Conservation (phyloP, 1,139 yeast genomes). For the Meyerozyma athensensis region DNA sequence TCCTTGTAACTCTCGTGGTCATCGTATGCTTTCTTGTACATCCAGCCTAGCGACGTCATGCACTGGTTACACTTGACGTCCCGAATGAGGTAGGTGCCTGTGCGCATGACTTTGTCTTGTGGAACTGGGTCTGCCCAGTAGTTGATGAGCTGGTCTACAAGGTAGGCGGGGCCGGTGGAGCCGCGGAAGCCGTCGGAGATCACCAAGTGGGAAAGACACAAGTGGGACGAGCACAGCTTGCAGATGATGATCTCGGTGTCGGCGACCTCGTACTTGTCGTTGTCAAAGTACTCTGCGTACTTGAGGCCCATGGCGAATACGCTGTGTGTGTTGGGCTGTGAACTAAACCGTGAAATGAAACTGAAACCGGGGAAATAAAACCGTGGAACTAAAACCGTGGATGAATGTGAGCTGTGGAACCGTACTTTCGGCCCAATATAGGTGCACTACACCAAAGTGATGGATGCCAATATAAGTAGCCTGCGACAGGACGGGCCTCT, state of each 20-base stretch:
- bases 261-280: slow-evolving; percentile 21
- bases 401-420: not conserved
- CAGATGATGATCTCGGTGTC: slow-evolving; percentile 46
- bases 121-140: slow-evolving; percentile 26
- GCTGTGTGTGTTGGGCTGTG: no score
- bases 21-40: slow-evolving; percentile 57
- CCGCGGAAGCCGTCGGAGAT: slow-evolving; percentile 50
- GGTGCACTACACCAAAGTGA: no score
- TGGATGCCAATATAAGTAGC: no score
- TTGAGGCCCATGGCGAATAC: slow-evolving; percentile 12
- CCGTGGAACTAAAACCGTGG: not conserved
- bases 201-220: slow-evolving; percentile 43
- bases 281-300: slow-evolving; percentile 13
- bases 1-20: slow-evolving; percentile 65
- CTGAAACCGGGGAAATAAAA: no score
- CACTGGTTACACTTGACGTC: slow-evolving; percentile 69
- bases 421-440: not conserved
- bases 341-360: not conserved
- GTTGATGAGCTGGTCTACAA: slow-evolving; percentile 48
- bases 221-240: slow-evolving; percentile 48
- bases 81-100: slow-evolving; percentile 66
- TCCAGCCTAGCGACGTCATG: slow-evolving; percentile 66
- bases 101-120: slow-evolving; percentile 50
- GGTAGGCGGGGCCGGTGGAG: slow-evolving; percentile 47
- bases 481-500: no score